Base-by-base conservation (phyloP, 192 early-diverging fungal species). In the Mortierella hygrophila region DNA sequence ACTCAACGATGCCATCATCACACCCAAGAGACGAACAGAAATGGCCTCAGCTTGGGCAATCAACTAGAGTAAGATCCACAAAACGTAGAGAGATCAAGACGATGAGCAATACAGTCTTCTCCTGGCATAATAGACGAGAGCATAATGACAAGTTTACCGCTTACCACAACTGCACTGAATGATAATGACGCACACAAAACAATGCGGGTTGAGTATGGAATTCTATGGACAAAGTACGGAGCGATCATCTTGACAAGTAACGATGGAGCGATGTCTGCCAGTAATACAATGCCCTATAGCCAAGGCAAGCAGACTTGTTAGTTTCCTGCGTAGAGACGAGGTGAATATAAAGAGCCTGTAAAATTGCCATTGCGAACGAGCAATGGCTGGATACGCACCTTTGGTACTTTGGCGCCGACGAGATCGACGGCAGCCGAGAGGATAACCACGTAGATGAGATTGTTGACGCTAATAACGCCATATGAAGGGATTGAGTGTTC, bases 381-480 rank as follows among this genome's bases (percentile, higher is more conserved):
- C 15, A 52, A 21, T 0, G 21, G 3, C 13, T 38, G 26, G 23
- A 73, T 73, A 32, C 10, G 4, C 76, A 79, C 82, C 83, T 86
- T 86, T 16, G 84, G 84, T 9, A 86, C 79, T 42, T 80, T 65
- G 18, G 79, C 70, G 18, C 88, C 89, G 7, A 88, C 83, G 3
- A 90, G 87, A 75, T 90, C 89, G 5, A 90, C 89, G 21, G 89
- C 89, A 7, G 89, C 89, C 4, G 89, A 90, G 1, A 90, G 71
- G 42, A 90, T 88, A 18, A 90, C 86, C 6, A 89, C 88, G 65
- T 88, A 90, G 38, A 90, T 88, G 69, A 89, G 78, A 63, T 90
- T 90, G 80, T 90, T 90, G 76, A 90, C 82, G 69, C 87, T 88
- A 68, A 54, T 16, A 37, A 41, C 7, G 54, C 8, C 23, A 29